These are phyloP conservation scores for Hymenoscyphus fraxineus DNA, from an alignment of 2,329 filamentous ascomycete genomes.

Conservation along the genomic window DNA sequence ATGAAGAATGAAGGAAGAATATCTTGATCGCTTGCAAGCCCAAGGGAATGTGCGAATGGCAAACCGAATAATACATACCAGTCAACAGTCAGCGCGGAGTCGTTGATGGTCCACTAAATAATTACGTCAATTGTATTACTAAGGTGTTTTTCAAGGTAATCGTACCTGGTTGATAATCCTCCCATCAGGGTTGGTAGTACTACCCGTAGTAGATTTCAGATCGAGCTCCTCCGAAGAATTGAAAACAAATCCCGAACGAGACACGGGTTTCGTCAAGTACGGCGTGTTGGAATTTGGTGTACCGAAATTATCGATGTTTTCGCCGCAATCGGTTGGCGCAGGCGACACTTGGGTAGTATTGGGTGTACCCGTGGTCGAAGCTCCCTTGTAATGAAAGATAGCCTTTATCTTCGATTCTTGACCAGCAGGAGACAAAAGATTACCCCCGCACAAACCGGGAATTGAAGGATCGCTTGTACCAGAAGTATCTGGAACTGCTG, in stretches of 20 bases:
- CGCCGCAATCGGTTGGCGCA: neutral
- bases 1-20: too few species aligned
- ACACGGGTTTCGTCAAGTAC: neutral
- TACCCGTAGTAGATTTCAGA: neutral
- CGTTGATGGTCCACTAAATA: neutral
- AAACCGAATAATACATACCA: neutral
- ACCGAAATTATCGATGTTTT: neutral
- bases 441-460: neutral
- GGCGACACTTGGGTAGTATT: neutral
- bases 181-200: neutral
- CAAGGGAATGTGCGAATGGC: too few species aligned
- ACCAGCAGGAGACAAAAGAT: neutral
- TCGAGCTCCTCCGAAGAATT: neutral
- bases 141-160: neutral
- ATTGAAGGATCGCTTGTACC: neutral
- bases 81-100: neutral
- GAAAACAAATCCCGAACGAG: neutral
- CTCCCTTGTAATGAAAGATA: neutral
- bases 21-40: too few species aligned
- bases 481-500: constrained; percentile 30
- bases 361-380: neutral
- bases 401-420: constrained; percentile 1
- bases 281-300: neutral
- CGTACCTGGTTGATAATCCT: neutral
- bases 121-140: neutral